Evolutionary conservation across 139 green algal genomes (phyloP).

Genomic region (Closterium sp.): DNA sequence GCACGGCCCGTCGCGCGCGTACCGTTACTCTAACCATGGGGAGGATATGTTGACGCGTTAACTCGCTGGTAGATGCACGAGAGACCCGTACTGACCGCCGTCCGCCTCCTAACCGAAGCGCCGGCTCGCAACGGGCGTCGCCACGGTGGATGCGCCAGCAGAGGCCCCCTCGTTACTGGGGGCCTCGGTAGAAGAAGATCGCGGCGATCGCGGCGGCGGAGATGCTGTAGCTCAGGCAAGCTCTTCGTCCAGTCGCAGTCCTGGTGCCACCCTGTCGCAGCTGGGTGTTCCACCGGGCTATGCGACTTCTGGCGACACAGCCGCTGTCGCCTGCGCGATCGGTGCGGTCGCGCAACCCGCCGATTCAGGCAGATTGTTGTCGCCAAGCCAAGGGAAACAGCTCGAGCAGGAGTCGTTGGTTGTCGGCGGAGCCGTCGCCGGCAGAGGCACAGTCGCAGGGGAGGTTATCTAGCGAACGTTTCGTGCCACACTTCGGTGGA

Average conservation of each 20-base stretch:
- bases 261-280: background rate
- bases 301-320: background rate
- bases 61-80: background rate
- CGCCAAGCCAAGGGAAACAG: background rate
- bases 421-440: background rate
- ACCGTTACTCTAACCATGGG: background rate
- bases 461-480: background rate
- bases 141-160: background rate
- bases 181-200: background rate
- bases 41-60: background rate
- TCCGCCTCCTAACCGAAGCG: background rate
- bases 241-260: background rate
- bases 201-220: too few species aligned
- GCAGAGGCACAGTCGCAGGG: background rate
- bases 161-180: background rate
- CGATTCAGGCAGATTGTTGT: too few species aligned
- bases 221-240: background rate
- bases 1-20: background rate
- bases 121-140: background rate
- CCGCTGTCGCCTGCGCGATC: too few species aligned
- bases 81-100: background rate
- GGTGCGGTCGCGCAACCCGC: too few species aligned
- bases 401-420: background rate
- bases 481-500: background rate
- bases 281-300: background rate